phyloP scores from a whole-genome alignment of 2,329 filamentous ascomycete genomes.

The Aspergillus alliaceus region DNA sequence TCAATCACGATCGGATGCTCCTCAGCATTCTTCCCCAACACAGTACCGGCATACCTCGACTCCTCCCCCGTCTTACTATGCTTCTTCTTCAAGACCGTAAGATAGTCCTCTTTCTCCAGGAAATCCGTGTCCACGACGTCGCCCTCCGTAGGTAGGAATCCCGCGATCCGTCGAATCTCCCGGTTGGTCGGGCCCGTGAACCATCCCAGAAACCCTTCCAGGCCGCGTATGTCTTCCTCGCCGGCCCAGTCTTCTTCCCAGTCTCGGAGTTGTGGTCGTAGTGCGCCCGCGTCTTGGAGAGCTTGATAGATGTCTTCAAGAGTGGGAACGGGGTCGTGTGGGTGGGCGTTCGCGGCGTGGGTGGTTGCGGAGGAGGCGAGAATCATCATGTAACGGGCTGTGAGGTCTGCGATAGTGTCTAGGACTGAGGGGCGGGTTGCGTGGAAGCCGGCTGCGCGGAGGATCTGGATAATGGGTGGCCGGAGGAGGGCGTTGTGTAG shows the following conservation, averaged over 20 bases:
- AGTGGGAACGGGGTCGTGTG: constrained; percentile 60
- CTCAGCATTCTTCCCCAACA: constrained; percentile 73
- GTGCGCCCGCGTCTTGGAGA: constrained; percentile 74
- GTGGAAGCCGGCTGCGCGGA: constrained; percentile 89
- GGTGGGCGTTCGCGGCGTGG: constrained; percentile 69
- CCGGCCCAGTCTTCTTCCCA: constrained; percentile 68
- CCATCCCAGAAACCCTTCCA: constrained; percentile 79
- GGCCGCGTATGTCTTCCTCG: constrained; percentile 74
- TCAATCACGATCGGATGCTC: constrained; percentile 73
- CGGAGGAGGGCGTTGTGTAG: constrained; percentile 78
- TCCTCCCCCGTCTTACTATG: constrained; percentile 88
- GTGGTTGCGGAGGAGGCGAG: constrained; percentile 71
- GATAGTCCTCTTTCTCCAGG: constrained; percentile 68
- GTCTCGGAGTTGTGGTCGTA: constrained; percentile 67
- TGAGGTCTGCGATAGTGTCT: constrained; percentile 84
- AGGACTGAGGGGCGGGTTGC: constrained; percentile 76
- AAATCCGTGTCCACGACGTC: constrained; percentile 49
- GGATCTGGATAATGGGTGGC: constrained; percentile 83
- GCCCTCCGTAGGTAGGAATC: constrained; percentile 61
- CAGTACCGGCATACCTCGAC: constrained; percentile 78
- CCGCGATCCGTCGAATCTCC: constrained; percentile 79
- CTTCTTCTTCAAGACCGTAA: constrained; percentile 82
- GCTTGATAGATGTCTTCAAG: constrained; percentile 83
- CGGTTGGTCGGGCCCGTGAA: constrained; percentile 70
- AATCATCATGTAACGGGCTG: constrained; percentile 74